These are phyloP conservation scores for Bidens hawaiensis DNA, from an alignment of 140 eudicot species.

Conservation along the genomic window DNA sequence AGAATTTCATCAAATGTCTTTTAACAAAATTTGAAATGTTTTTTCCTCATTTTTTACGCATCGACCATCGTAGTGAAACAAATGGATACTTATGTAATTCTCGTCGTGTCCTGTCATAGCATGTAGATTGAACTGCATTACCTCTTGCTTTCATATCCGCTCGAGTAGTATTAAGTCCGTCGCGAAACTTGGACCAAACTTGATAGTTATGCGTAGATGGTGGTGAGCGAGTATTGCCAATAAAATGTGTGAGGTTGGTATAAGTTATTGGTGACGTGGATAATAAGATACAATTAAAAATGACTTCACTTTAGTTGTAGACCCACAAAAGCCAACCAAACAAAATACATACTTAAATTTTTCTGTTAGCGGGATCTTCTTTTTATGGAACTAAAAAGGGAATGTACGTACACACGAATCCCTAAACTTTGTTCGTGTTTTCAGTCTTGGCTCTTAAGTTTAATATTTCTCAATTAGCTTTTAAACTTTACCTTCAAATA, in stretches of 20 bases:
- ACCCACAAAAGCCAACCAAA: slow-evolving; percentile 11
- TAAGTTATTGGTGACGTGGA: slow-evolving; percentile 8
- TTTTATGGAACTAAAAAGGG: slow-evolving; percentile 1
- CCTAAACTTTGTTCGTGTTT: background rate
- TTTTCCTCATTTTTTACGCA: too few species aligned
- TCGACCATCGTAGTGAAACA: too few species aligned
- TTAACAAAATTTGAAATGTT: too few species aligned
- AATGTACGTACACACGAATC: background rate
- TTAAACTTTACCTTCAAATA: background rate
- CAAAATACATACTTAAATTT: background rate
- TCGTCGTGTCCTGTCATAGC: too few species aligned
- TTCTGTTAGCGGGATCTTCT: slow-evolving; percentile 26
- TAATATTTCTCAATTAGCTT: background rate
- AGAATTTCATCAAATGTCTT: too few species aligned
- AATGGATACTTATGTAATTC: too few species aligned
- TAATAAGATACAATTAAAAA: background rate
- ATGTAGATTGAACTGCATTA: too few species aligned
- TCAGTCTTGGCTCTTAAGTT: background rate
- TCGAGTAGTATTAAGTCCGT: too few species aligned
- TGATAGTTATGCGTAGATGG: too few species aligned
- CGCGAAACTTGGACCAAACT: too few species aligned
- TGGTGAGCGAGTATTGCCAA: background rate
- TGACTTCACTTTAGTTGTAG: slow-evolving; percentile 5
- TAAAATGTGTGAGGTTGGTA: background rate
- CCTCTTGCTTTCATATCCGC: too few species aligned